phyloP scores from a whole-genome alignment of 2,329 filamentous ascomycete species.

The Cryphonectria naterciae region DNA sequence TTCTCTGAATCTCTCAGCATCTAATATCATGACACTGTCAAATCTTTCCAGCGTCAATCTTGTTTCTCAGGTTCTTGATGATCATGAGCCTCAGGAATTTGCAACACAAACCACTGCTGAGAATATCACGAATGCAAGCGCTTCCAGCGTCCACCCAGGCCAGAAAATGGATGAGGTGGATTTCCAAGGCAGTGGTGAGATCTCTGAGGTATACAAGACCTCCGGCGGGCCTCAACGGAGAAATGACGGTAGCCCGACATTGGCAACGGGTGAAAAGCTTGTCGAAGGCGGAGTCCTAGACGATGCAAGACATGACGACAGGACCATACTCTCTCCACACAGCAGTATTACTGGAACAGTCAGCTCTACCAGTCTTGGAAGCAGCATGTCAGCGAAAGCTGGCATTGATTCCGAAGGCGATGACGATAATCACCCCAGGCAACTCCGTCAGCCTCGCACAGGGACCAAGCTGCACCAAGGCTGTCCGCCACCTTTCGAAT shows the following conservation, averaged over 20 bases:
- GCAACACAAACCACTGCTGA: no score
- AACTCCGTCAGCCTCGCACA: background rate
- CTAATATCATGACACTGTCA: background rate
- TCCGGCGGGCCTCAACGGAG: background rate
- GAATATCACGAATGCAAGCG: background rate
- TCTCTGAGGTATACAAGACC: background rate
- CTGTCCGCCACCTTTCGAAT: background rate
- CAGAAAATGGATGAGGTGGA: background rate
- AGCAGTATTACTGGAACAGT: background rate
- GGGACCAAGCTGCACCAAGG: background rate
- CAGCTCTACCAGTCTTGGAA: background rate
- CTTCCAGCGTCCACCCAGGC: no score
- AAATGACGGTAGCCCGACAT: no score
- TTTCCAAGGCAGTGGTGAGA: background rate
- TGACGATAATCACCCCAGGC: background rate
- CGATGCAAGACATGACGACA: background rate
- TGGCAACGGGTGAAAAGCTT: background rate
- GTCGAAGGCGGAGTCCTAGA: background rate
- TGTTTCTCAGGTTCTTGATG: background rate
- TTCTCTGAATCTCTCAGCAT: constrained; percentile 12
- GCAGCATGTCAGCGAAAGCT: background rate
- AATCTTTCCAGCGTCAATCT: background rate
- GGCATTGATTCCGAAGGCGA: background rate
- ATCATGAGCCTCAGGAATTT: background rate
- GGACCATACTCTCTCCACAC: background rate